Evolutionary conservation across 1,139 yeast genomes (phyloP).

Genomic region (Eremothecium cymbalariae): DNA sequence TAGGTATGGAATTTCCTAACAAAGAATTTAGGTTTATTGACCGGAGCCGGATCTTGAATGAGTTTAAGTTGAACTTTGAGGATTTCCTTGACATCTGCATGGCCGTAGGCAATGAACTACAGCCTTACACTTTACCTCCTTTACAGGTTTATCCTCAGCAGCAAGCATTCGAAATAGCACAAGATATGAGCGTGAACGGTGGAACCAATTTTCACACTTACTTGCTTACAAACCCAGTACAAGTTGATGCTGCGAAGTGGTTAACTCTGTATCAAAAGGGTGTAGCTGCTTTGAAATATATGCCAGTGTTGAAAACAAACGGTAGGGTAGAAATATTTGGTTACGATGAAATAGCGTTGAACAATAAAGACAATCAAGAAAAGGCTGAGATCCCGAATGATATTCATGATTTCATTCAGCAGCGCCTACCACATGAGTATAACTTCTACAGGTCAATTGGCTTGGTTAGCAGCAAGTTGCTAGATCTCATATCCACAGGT

Average conservation of each 20-base stretch:
- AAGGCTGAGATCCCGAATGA: slow-evolving; percentile 53
- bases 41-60: slow-evolving; percentile 49
- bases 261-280: slow-evolving; percentile 44
- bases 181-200: slow-evolving; percentile 39
- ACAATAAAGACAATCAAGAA: slow-evolving; percentile 6
- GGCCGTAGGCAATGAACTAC: slow-evolving; percentile 72
- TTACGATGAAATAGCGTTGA: slow-evolving; percentile 16
- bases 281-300: slow-evolving; percentile 42
- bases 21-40: slow-evolving; percentile 59
- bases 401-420: slow-evolving; percentile 74
- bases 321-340: slow-evolving; percentile 62
- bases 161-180: slow-evolving; percentile 35
- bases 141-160: slow-evolving; percentile 34
- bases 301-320: slow-evolving; percentile 62
- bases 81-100: slow-evolving; percentile 66
- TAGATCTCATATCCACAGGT: slow-evolving; percentile 65
- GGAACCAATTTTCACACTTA: slow-evolving; percentile 40
- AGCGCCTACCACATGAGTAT: slow-evolving; percentile 79
- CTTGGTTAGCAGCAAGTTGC: slow-evolving; percentile 52
- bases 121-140: slow-evolving; percentile 57
- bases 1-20: slow-evolving; percentile 60
- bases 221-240: slow-evolving; percentile 23
- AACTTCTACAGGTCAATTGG: slow-evolving; percentile 80
- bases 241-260: slow-evolving; percentile 16
- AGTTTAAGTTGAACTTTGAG: slow-evolving; percentile 50